Conservation (phyloP, 257 asterid species). For the Petunia secreta region DNA sequence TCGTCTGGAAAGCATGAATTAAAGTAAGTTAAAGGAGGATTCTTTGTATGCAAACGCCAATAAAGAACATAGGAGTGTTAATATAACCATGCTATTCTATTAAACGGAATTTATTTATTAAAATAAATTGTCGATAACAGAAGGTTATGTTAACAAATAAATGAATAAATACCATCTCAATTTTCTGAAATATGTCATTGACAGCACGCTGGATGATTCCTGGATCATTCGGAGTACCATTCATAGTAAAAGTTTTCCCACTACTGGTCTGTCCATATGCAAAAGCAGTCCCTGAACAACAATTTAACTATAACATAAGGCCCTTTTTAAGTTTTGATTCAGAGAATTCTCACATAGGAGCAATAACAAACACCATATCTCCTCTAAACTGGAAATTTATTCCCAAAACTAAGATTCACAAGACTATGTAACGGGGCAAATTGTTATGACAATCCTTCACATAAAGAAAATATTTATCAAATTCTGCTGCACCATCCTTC, state of each 20-base stretch:
- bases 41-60: background rate
- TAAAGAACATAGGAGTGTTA: background rate
- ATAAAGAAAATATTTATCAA: background rate
- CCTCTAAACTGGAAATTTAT: background rate
- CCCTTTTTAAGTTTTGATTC: background rate
- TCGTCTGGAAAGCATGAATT: constrained; percentile 47
- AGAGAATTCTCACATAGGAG: background rate
- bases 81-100: background rate
- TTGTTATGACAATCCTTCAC: background rate
- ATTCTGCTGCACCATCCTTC: background rate
- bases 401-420: background rate
- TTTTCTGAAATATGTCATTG: constrained; percentile 71
- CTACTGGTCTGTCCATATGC: constrained; percentile 99
- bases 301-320: constrained; percentile 7
- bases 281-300: constrained; percentile 86
- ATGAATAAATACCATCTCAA: constrained; percentile 56
- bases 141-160: constrained; percentile 2
- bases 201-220: constrained; percentile 87
- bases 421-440: background rate
- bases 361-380: background rate
- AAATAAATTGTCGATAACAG: constrained; percentile 10
- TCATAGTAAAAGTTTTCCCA: constrained; percentile 97
- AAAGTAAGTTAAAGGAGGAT: background rate
- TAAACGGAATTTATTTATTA: background rate
- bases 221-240: constrained; percentile 90